These are phyloP conservation scores for Hemileccinum impolitum DNA, from an alignment of 768 basidiomycete genomes.

Conservation along the genomic window DNA sequence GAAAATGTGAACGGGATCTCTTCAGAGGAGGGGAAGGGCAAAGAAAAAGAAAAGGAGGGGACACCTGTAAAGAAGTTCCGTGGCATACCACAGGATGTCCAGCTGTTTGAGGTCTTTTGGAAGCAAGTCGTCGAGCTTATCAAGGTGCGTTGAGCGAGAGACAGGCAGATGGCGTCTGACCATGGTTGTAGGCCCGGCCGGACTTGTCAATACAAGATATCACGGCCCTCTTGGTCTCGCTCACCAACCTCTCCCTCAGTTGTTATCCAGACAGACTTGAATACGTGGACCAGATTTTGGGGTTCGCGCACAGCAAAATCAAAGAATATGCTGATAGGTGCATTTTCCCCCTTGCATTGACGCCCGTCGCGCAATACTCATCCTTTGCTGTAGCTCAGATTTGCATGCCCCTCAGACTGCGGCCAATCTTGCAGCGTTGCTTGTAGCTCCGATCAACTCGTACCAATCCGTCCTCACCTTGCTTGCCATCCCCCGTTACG, in stretches of 20 bases:
- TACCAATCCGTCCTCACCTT: constrained; percentile 96
- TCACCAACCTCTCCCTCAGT: constrained; percentile 91
- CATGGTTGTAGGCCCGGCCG: constrained; percentile 72
- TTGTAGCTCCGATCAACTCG: constrained; percentile 92
- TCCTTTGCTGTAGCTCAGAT: constrained; percentile 58
- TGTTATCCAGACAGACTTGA: constrained; percentile 97
- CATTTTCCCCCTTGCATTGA: constrained; percentile 5
- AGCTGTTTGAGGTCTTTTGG: constrained; percentile 98
- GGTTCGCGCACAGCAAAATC: constrained; percentile 83
- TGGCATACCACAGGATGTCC: constrained; percentile 93
- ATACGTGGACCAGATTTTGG: constrained; percentile 94
- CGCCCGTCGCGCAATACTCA: constrained; percentile 5
- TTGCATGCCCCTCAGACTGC: constrained; percentile 85
- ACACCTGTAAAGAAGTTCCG: constrained; percentile 76
- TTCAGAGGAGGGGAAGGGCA: constrained; percentile 33
- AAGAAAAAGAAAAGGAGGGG: constrained; percentile 62
- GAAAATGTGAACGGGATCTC: constrained; percentile 19
- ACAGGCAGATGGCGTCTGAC: constrained; percentile 1
- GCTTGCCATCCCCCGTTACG: constrained; percentile 92
- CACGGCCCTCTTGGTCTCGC: constrained; percentile 91
- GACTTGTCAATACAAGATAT: constrained; percentile 97
- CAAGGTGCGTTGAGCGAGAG: constrained; percentile 55
- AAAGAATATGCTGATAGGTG: constrained; percentile 82
- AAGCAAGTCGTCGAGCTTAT: constrained; percentile 96
- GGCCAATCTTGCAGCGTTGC: constrained; percentile 83